Percentiles rank a stretch among this genome's conserved stretches.
phyloP scores from a whole-genome alignment of 257 asterid genomes.

The Ophiorrhiza pumila region DNA sequence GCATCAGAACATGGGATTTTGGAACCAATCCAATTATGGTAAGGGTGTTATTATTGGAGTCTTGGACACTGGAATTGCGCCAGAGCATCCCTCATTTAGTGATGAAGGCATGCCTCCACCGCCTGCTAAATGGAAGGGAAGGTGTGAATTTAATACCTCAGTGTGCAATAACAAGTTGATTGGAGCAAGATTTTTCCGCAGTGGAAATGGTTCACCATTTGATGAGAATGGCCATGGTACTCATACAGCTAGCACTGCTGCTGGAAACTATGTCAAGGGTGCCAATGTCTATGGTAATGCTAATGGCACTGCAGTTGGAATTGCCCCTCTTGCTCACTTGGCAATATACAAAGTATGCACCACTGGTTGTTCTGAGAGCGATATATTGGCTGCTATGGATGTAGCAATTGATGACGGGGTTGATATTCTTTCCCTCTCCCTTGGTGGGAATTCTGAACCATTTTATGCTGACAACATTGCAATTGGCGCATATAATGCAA shows the following conservation, averaged over 20 bases:
- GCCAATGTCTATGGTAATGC: conserved; percentile 6
- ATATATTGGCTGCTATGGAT: conserved; percentile 2
- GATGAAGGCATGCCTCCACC: conserved; percentile 6
- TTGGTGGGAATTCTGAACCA: neutral
- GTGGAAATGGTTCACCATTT: neutral
- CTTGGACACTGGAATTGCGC: conserved; percentile 3
- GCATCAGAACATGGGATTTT: conserved; percentile 16
- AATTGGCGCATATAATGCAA: neutral
- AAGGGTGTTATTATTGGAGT: conserved; percentile 10
- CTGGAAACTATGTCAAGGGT: neutral
- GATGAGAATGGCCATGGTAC: conserved; percentile 1
- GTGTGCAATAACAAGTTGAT: conserved; percentile 8
- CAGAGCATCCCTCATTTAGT: neutral
- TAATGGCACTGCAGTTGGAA: conserved; percentile 5
- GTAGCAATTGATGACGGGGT: conserved; percentile 2
- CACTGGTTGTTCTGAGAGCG: neutral
- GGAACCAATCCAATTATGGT: conserved; percentile 8
- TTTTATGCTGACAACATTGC: neutral
- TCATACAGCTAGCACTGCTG: conserved; percentile 2
- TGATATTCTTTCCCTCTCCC: conserved; percentile 6
- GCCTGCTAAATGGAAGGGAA: conserved; percentile 13
- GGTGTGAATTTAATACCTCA: neutral
- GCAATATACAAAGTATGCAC: conserved; percentile 5
- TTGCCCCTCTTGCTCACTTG: conserved; percentile 10
- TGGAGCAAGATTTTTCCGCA: conserved; percentile 3